Base-by-base conservation (phyloP, 306 rosid species). In the Quercus bicolor region DNA sequence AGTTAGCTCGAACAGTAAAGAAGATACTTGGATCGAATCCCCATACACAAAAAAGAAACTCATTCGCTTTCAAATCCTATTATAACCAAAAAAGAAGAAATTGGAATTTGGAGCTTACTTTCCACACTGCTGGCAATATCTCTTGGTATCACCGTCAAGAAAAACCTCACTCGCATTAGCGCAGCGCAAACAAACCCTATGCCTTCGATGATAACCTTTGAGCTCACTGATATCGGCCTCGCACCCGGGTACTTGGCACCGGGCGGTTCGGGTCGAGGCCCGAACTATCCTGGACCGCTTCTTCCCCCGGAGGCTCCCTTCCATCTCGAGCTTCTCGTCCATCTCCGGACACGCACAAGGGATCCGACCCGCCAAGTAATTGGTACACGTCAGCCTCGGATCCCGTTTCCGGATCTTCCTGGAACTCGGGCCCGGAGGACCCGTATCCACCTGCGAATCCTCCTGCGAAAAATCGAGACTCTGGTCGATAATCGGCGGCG, bases 101-200 rank as follows among this genome's bases (percentile, higher is more conserved):
- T 37, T 40, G 12, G 12, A 40, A 40, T 40, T 40, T 40, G 53
- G 14, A 66, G 53, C 94, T 86, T 79, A 96, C 99, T 96, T 96
- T 72, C 99, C 99, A 74, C 99, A 96, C 93, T 96, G 99, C 75
- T 96, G 99, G 68, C 99, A 96, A 79, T 93, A 96, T 78, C 99
- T 86, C 83, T 88, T 93, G 6, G 81, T 19, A 57, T 91, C 93
- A 15, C 93, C 96, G 29, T 90, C 79, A 61, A 96, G 74, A 29
- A 77, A 2, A 13, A 96, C 99, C 4, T 89, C 83, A 7, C 79
- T 4, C 18, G 98, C 96, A 74, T 88, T 89, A 0, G 99, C 99
- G 66, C 99, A 96, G 3, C 85, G 90, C 34, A 96, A 84, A 75
- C 99, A 96, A 31, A 96, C 99, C 82, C 98, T 78, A 52, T 96